These are phyloP conservation scores for Salvia splendens DNA, from an alignment of 257 asterid species.

Conservation along the genomic window DNA sequence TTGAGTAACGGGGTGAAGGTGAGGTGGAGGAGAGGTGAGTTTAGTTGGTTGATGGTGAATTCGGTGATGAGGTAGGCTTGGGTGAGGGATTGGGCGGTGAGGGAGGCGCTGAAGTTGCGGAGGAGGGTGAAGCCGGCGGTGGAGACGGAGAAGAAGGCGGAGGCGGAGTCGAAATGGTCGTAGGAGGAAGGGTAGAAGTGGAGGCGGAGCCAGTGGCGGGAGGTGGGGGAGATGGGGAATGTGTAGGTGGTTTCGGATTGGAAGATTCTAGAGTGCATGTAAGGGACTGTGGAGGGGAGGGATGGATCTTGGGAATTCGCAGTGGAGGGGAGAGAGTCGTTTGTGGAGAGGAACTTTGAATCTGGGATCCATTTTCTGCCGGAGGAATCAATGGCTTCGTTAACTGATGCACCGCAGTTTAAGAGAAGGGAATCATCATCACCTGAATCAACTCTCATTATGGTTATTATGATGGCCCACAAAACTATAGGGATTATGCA, in stretches of 20 bases:
- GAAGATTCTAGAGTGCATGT: conserved; percentile 72
- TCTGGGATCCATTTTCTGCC: conserved; percentile 65
- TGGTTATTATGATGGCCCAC: conserved; percentile 32
- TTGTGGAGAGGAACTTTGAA: conserved; percentile 34
- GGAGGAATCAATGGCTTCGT: conserved; percentile 42
- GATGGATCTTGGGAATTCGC: conserved; percentile 69
- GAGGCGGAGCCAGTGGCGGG: conserved; percentile 67
- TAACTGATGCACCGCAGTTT: conserved; percentile 57
- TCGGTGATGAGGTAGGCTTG: conserved; percentile 64
- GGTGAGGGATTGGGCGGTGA: conserved; percentile 56
- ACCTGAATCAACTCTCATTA: conserved; percentile 34
- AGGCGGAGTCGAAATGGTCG: conserved; percentile 32
- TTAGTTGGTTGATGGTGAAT: conserved; percentile 34
- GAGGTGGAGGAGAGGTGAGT: conserved; percentile 46
- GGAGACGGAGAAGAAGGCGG: conserved; percentile 50
- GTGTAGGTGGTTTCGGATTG: conserved; percentile 44
- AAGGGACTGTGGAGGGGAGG: conserved; percentile 63
- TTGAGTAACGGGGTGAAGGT: conserved; percentile 55
- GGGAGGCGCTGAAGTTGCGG: conserved; percentile 62
- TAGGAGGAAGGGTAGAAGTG: conserved; percentile 72
- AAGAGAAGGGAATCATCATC: conserved; percentile 45
- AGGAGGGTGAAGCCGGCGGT: conserved; percentile 53
- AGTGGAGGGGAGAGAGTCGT: conserved; percentile 36
- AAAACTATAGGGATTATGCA: conserved; percentile 20
- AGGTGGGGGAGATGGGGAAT: conserved; percentile 41